A percentile compares a stretch with the other conserved stretches of the same genome.
These are phyloP conservation scores for Phoenix dactylifera DNA, from an alignment of 176 grass and related monocot species.

Conservation along the genomic window DNA sequence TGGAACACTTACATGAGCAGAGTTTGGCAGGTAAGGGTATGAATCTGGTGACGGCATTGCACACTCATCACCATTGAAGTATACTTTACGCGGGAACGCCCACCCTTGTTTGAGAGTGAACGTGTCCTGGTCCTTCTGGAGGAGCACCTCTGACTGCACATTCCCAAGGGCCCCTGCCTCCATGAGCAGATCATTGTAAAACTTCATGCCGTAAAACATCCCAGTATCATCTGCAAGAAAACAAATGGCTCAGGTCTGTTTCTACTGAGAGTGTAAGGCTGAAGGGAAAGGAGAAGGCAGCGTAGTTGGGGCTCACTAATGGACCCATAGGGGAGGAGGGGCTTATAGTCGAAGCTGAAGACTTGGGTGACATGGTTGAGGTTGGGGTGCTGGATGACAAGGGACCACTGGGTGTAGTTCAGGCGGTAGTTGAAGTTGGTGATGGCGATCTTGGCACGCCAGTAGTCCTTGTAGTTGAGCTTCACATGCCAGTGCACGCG, in stretches of 20 bases:
- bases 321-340: slow-evolving; percentile 39
- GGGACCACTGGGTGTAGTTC: slow-evolving; percentile 97
- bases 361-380: slow-evolving; percentile 77
- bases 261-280: too few species aligned
- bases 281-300: background rate
- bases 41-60: slow-evolving; percentile 57
- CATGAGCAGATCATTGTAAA: slow-evolving; percentile 89
- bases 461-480: slow-evolving; percentile 98
- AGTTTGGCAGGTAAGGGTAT: slow-evolving; percentile 77
- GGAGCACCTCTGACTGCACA: slow-evolving; percentile 74
- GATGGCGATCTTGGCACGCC: slow-evolving; percentile 80
- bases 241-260: too few species aligned
- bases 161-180: slow-evolving; percentile 72
- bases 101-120: slow-evolving; percentile 89
- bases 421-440: slow-evolving; percentile 85
- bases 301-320: slow-evolving; percentile 41
- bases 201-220: slow-evolving; percentile 92
- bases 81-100: slow-evolving; percentile 85
- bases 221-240: slow-evolving; percentile 52
- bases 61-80: slow-evolving; percentile 95
- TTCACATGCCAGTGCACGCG: slow-evolving; percentile 92
- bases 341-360: slow-evolving; percentile 90
- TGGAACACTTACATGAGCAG: slow-evolving; percentile 15
- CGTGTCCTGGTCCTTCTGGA: slow-evolving; percentile 58
- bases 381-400: slow-evolving; percentile 77